Conservation (phyloP, 129 eudicot genomes). For the Tanacetum coccineum region DNA sequence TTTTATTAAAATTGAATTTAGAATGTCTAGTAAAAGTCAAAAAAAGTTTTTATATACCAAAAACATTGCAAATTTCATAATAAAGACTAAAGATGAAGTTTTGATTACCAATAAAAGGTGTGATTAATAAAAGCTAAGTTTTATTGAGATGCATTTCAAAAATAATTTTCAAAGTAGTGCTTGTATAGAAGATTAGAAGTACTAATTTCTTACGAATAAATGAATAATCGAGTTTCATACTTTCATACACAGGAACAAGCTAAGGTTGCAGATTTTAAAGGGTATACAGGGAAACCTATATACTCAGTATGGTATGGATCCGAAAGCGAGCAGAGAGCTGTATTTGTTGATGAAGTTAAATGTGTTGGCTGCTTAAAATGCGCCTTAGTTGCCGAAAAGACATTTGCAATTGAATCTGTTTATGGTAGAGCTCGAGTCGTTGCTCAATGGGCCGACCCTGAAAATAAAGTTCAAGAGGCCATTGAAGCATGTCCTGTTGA, state of each 20-base stretch:
- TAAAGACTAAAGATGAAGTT: no score
- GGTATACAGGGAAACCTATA: constrained; percentile 86
- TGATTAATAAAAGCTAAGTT: background rate
- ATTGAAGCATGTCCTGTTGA: constrained; percentile 86
- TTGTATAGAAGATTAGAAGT: no score
- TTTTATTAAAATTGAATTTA: no score
- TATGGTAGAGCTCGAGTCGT: constrained; percentile 95
- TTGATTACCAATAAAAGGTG: background rate
- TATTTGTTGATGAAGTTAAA: constrained; percentile 82
- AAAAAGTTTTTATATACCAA: no score
- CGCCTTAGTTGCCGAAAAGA: constrained; percentile 71
- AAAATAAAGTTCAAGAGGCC: constrained; percentile 62
- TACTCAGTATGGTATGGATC: constrained; percentile 81
- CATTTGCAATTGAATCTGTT: constrained; percentile 79
- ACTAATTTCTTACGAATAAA: background rate
- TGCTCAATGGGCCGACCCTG: constrained; percentile 96
- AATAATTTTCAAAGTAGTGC: background rate
- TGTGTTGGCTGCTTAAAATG: constrained; percentile 97
- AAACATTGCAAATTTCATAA: no score
- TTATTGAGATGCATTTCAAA: background rate
- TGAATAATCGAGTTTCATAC: background rate
- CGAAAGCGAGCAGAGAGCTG: constrained; percentile 73
- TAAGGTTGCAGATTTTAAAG: constrained; percentile 61
- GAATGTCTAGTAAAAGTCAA: no score
- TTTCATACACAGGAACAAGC: constrained; percentile 57